Evolutionary conservation across 441 rosid species (phyloP).

Genomic region (Lepidium campestre): DNA sequence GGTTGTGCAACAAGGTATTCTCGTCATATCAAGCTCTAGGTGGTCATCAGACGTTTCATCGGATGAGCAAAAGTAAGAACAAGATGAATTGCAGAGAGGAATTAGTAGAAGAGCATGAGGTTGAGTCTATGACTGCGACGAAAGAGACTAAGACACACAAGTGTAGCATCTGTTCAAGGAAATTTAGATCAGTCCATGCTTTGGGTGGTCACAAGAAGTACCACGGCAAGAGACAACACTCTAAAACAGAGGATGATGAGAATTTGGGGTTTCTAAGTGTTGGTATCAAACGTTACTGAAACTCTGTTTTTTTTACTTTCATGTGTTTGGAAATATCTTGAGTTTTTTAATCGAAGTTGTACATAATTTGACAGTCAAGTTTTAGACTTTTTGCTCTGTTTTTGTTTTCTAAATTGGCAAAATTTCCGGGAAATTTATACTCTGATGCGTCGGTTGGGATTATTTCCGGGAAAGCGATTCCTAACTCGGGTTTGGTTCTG

Average conservation of each 20-base stretch:
- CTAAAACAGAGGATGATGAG: conserved; percentile 14
- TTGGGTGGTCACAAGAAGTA: conserved; percentile 64
- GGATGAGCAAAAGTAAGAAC: conserved; percentile 26
- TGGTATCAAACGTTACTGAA: not conserved
- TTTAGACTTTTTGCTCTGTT: conserved; percentile 7
- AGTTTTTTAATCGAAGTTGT: not conserved
- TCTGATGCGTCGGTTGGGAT: too few species aligned
- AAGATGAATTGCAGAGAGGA: conserved; percentile 14
- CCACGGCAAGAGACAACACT: conserved; percentile 28
- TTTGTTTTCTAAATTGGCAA: not conserved
- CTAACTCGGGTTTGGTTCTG: not conserved
- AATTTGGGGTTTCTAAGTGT: conserved; percentile 10
- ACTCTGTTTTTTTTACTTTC: not conserved
- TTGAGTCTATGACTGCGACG: conserved; percentile 7
- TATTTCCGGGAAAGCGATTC: not conserved
- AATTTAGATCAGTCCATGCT: conserved; percentile 47
- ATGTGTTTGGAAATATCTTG: not conserved
- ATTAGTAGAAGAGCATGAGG: conserved; percentile 23
- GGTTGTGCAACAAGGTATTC: conserved; percentile 47
- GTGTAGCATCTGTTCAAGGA: conserved; percentile 41
- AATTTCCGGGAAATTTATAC: too few species aligned
- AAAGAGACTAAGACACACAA: conserved; percentile 29
- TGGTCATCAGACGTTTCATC: conserved; percentile 59
- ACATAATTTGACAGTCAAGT: not conserved
- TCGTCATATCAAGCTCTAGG: conserved; percentile 54